Evolutionary conservation across 768 basidiomycete genomes (phyloP), one percentile per base, ranked within the genome.

Genomic region (Phlebiopsis flavidoalba): DNA sequence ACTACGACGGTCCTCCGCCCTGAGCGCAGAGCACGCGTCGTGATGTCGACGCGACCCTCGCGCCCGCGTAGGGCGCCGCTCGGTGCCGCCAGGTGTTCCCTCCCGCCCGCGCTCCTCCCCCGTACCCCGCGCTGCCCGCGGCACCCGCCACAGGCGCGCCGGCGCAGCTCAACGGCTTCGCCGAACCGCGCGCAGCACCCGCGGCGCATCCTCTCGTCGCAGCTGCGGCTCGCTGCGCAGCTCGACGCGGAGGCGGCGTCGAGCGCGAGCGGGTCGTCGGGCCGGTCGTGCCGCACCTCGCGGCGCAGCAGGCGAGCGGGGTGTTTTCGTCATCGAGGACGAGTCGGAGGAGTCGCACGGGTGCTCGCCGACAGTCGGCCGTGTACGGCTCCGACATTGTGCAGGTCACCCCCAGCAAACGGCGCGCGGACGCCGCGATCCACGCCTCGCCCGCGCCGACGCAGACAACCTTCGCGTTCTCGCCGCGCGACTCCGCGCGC

Each of bases 171-270:
- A 57, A 52, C 10, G 60, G 51, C 10, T 57, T 57, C 33, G 51
- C 37, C 6, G n/a, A 19, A 63, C 21, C 53, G 8, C 60, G 54
- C 22, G 21, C 59, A 5, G 21, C 22, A 36, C 40, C 62, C 58
- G 17, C 54, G 64, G 36, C 66, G 60, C 21, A 73, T 73, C 19
- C 43, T 72, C 6, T 66, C 63, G 10, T 63, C 61, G 53, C 71
- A 71, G 49, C 48, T 58, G 2, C 59, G 66, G 55, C 66, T 65
- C 33, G 65, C 64, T 0, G 62, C 65, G 15, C 67, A 60, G 22
- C 53, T 57, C 1, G 62, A 69, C 26, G 49, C 43, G 17, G 47
- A 56, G 26, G 19, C 21, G 8, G n/a, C 12, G 33, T 15, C 37
- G 26, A 24, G n/a, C 35, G 36, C 19, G 22, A 7, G 31, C 40